Conservation (phyloP, 768 basidiomycete species). For the Boletus sensibilis region DNA sequence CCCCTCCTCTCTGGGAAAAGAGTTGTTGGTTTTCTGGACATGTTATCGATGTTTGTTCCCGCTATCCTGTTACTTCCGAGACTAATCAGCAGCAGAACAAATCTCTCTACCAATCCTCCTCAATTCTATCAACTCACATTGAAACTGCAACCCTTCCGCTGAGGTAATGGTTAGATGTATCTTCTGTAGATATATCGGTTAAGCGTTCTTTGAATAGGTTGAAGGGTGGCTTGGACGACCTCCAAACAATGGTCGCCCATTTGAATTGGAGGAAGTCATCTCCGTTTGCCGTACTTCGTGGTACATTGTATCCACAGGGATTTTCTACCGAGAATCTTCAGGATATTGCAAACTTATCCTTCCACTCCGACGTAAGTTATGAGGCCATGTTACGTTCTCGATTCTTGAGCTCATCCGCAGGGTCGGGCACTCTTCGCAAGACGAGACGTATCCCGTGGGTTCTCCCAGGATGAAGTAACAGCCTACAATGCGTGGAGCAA, state of each 20-base stretch:
- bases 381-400: background rate
- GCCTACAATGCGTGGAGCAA: constrained; percentile 42
- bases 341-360: constrained; percentile 43
- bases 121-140: constrained; percentile 56
- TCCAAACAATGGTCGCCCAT: constrained; percentile 45
- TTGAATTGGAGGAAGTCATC: constrained; percentile 54
- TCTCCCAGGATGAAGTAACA: constrained; percentile 38
- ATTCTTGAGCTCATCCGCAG: constrained; percentile 10
- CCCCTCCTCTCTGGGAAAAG: constrained; percentile 44
- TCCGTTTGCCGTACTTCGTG: constrained; percentile 56
- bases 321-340: constrained; percentile 28
- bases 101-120: constrained; percentile 50
- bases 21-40: constrained; percentile 27
- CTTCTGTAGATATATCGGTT: background rate
- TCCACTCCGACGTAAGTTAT: constrained; percentile 22
- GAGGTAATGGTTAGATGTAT: constrained; percentile 40
- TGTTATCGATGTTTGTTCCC: constrained; percentile 19
- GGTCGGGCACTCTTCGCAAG: constrained; percentile 37
- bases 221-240: constrained; percentile 35
- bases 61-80: constrained; percentile 1
- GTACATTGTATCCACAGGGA: constrained; percentile 46
- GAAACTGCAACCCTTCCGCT: constrained; percentile 59
- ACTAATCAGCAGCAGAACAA: constrained; percentile 27
- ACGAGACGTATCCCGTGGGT: constrained; percentile 60
- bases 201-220: constrained; percentile 27